These are phyloP conservation scores for Yamadazyma endophytica DNA, from an alignment of 805 yeast species.

Conservation along the genomic window DNA sequence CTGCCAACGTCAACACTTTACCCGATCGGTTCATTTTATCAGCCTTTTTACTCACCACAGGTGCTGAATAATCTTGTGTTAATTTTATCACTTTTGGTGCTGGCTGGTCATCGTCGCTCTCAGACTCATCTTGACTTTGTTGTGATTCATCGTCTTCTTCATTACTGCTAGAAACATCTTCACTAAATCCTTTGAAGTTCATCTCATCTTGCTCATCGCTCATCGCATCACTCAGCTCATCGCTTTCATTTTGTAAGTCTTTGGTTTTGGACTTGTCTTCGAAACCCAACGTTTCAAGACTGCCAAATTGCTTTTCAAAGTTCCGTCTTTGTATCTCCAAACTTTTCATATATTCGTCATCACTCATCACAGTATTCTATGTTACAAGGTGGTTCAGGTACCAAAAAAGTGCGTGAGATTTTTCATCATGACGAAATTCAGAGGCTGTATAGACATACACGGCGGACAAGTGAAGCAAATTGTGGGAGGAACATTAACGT, in stretches of 20 bases:
- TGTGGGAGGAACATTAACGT: conserved; percentile 83
- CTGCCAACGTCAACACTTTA: conserved; percentile 48
- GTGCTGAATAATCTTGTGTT: conserved; percentile 29
- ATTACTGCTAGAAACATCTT: conserved; percentile 4
- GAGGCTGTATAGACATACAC: conserved; percentile 95
- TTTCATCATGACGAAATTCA: conserved; percentile 70
- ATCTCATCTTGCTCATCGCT: conserved; percentile 9
- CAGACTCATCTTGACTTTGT: conserved; percentile 6
- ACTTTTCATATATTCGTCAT: conserved; percentile 28
- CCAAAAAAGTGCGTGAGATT: neutral
- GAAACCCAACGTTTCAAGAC: conserved; percentile 44
- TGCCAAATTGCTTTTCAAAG: conserved; percentile 64
- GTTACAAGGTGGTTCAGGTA: neutral
- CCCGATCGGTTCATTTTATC: conserved; percentile 55
- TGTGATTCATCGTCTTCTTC: conserved; percentile 10
- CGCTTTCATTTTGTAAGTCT: conserved; percentile 20
- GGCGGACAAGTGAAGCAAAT: conserved; percentile 94
- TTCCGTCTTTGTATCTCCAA: conserved; percentile 54
- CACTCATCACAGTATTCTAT: conserved; percentile 5
- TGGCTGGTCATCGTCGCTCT: conserved; percentile 10
- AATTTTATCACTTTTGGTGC: conserved; percentile 49
- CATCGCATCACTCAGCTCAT: conserved; percentile 18
- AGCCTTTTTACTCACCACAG: conserved; percentile 41
- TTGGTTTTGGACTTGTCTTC: conserved; percentile 24
- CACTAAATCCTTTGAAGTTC: too few species aligned